A percentile compares a stretch with the other conserved stretches of the same genome.
Evolutionary conservation across 2,329 filamentous ascomycete genomes (phyloP).

Genomic region (Akanthomyces lecanii): DNA sequence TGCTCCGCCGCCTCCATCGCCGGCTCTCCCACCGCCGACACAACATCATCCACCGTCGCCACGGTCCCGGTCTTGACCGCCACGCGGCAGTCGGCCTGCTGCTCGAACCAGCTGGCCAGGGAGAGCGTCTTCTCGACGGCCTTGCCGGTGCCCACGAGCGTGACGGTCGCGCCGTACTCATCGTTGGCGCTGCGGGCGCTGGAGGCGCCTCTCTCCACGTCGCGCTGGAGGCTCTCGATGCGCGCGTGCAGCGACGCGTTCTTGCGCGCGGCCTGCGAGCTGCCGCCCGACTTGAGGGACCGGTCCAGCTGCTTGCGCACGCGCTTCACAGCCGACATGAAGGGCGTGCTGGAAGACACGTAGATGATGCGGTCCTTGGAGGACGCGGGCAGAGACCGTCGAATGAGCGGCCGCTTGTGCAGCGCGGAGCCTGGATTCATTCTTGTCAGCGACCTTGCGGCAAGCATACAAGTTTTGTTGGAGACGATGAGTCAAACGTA

Average conservation of each 20-base stretch:
- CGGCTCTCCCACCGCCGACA: background rate
- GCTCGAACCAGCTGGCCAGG: slow-evolving; percentile 61
- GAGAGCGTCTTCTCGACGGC: slow-evolving; percentile 61
- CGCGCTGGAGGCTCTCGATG: slow-evolving; percentile 39
- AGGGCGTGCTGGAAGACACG: slow-evolving; percentile 60
- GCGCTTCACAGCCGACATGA: slow-evolving; percentile 60
- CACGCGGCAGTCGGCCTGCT: slow-evolving; percentile 55
- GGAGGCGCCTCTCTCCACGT: slow-evolving; percentile 18
- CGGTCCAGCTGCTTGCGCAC: slow-evolving; percentile 59
- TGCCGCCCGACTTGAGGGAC: slow-evolving; percentile 33
- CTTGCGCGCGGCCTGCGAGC: slow-evolving; percentile 43
- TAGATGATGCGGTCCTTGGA: slow-evolving; percentile 53
- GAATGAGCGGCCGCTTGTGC: slow-evolving; percentile 45
- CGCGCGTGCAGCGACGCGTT: slow-evolving; percentile 43
- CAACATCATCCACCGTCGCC: slow-evolving; percentile 63
- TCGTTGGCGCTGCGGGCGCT: slow-evolving; percentile 20
- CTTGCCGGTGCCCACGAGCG: slow-evolving; percentile 60
- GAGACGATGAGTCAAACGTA: slow-evolving; percentile 15
- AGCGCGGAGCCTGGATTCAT: slow-evolving; percentile 40
- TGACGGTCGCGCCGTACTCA: slow-evolving; percentile 38
- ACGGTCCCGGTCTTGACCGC: slow-evolving; percentile 59
- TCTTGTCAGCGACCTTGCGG: slow-evolving; percentile 7
- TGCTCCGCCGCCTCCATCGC: slow-evolving; percentile 19
- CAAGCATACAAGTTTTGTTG: background rate
- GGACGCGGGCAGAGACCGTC: slow-evolving; percentile 38